Evolutionary conservation across 345 rosid species (phyloP).

Genomic region (Euclidium syriacum): DNA sequence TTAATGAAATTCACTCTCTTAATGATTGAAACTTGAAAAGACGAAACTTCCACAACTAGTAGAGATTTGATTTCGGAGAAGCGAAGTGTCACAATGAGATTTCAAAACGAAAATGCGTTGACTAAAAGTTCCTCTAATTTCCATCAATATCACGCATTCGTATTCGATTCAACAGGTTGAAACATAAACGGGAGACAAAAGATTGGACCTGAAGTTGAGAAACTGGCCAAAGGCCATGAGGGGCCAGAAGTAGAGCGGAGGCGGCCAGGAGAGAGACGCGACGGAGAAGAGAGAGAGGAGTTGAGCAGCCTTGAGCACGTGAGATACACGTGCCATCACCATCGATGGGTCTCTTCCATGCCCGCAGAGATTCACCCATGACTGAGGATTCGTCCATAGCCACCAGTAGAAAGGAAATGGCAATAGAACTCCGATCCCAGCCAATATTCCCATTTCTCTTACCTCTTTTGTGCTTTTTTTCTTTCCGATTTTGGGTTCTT

Average conservation of each 20-base stretch:
- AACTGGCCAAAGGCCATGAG: slow-evolving; percentile 81
- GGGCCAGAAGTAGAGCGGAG: slow-evolving; percentile 87
- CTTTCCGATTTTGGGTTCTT: background rate
- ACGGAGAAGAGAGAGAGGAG: slow-evolving; percentile 65
- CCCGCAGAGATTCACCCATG: slow-evolving; percentile 77
- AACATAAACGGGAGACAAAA: background rate
- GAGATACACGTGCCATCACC: slow-evolving; percentile 68
- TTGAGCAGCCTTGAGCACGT: slow-evolving; percentile 71
- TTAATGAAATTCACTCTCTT: background rate
- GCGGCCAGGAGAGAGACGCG: slow-evolving; percentile 72
- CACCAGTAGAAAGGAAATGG: slow-evolving; percentile 87
- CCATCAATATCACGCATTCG: background rate
- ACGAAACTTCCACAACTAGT: background rate
- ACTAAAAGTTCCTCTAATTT: background rate
- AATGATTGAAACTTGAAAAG: background rate
- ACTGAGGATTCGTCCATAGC: slow-evolving; percentile 73
- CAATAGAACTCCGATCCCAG: slow-evolving; percentile 53
- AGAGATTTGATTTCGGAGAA: background rate
- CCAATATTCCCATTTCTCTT: slow-evolving; percentile 55
- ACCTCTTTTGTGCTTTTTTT: too few species aligned
- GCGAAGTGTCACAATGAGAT: background rate
- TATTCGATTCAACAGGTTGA: background rate
- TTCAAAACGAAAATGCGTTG: background rate
- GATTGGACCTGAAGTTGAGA: slow-evolving; percentile 71
- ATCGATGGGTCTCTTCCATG: slow-evolving; percentile 63